Evolutionary conservation across 2,329 filamentous ascomycete species (phyloP), one percentile per base, ranked within the genome.

Genomic region (Alternaria arbusti): DNA sequence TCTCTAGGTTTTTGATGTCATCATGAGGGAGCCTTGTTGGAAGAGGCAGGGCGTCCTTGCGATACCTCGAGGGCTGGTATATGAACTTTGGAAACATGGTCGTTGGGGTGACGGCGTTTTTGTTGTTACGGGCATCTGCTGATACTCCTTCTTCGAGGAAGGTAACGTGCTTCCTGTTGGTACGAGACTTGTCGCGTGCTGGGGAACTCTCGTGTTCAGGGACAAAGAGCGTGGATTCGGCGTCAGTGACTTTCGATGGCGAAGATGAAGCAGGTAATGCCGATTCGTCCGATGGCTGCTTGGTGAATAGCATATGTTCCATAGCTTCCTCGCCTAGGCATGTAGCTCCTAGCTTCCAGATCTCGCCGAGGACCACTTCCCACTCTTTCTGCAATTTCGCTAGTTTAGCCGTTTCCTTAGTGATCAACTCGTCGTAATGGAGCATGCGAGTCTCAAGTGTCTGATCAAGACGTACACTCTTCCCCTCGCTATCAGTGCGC

Each of bases 321-420:
- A 78, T 74, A 0, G 26, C 50, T 4, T 60, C 59, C 45, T 75
- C 60, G 5, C 76, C 77, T 15, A 79, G 51, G 28, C 64, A 69
- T 10, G 40, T 52, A 0, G 67, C 54, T 8, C 76, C 75, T 5
- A 74, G 44, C 50, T 75, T 73, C 68, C 71, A 77, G 17, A 79
- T 75, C 63, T 79, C 74, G 20, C 71, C 71, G 3, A 75, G 61
- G 2, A 73, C 56, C 0, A 22, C 32, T 52, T 75, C 71, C 77
- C 78, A 80, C 28, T 72, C 58, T 10, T 49, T 63, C 17, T 74
- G 67, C 30, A 80, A 45, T 10, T 49, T 54, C 11, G 60, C 46
- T 6, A 79, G 57, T 44, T 71, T 67, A 17, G 58, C 55, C 17
- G 65, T 68, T n/a, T 72, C 67, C 6, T 64, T 46, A 46, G 59